A percentile compares a stretch with the other conserved stretches of the same genome.
Evolutionary conservation across 805 yeast species (phyloP).

Genomic region (Cyberlindnera euphorbiae): DNA sequence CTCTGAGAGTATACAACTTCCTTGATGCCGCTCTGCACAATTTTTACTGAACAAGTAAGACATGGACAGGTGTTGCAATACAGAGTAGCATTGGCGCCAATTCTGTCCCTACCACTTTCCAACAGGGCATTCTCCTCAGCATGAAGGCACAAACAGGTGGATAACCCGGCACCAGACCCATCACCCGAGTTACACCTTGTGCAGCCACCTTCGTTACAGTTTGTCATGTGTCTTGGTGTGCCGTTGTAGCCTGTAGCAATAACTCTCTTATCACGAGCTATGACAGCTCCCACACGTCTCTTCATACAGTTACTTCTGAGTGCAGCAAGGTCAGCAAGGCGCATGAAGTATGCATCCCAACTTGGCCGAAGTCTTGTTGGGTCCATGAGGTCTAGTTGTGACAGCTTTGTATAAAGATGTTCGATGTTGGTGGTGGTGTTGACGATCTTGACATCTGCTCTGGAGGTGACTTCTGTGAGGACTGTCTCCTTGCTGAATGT

Average conservation of each 20-base stretch:
- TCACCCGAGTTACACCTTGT: constrained; percentile 74
- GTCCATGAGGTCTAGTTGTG: constrained; percentile 42
- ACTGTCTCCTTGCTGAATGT: constrained; percentile 22
- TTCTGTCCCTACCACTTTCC: constrained; percentile 89
- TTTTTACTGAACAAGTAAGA: constrained; percentile 90
- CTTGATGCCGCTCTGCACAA: constrained; percentile 84
- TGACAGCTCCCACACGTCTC: constrained; percentile 93
- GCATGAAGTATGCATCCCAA: constrained; percentile 97
- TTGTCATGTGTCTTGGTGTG: constrained; percentile 81
- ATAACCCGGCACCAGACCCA: constrained; percentile 55
- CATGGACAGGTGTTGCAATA: constrained; percentile 99
- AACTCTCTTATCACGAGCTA: constrained; percentile 80
- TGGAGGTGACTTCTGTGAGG: constrained; percentile 38
- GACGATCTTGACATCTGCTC: constrained; percentile 54
- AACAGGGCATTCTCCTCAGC: constrained; percentile 96
- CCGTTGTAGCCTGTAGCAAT: constrained; percentile 98
- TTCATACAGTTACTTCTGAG: constrained; percentile 94
- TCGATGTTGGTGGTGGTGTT: constrained; percentile 39
- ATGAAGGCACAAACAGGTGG: constrained; percentile 89
- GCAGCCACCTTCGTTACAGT: constrained; percentile 97
- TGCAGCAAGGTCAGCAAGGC: constrained; percentile 89
- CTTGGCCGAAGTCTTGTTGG: constrained; percentile 71
- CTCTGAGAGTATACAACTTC: constrained; percentile 93
- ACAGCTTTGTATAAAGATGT: constrained; percentile 35
- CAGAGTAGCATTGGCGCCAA: constrained; percentile 57